Conservation (phyloP, 805 yeast species). For the Dipodascopsis uninucleata region DNA sequence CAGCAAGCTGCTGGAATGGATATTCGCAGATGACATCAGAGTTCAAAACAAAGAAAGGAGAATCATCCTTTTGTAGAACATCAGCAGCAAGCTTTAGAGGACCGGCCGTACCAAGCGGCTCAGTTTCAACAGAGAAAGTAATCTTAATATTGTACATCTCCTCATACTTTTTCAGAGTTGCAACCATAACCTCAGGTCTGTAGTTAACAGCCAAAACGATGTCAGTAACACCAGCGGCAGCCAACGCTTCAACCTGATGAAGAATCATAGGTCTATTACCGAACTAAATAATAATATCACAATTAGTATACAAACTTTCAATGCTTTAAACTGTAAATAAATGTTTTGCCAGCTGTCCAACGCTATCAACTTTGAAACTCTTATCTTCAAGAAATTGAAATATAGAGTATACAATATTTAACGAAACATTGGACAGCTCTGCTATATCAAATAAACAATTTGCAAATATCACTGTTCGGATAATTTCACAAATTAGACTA, state of each 20-base stretch:
- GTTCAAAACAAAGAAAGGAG: constrained; percentile 96
- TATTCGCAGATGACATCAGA: constrained; percentile 98
- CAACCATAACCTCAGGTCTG: constrained; percentile 99
- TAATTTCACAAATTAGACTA: not conserved
- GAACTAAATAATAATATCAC: constrained; percentile 49
- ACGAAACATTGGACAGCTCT: no score
- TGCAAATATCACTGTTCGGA: no score
- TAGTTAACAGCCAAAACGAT: constrained; percentile 98
- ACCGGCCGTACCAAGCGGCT: constrained; percentile 99
- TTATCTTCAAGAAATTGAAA: not conserved
- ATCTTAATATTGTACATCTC: constrained; percentile 88
- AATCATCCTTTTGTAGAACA: constrained; percentile 85
- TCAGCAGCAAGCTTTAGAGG: constrained; percentile 96
- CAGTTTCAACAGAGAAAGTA: constrained; percentile 97
- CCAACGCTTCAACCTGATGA: constrained; percentile 97
- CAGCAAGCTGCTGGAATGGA: constrained; percentile 89
- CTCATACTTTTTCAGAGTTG: constrained; percentile 90
- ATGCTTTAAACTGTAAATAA: not conserved
- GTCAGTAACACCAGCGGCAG: constrained; percentile 98
- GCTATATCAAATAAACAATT: not conserved
- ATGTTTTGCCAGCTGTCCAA: no score
- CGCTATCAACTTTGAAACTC: not conserved
- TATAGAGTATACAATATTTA: no score
- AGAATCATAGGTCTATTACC: constrained; percentile 99
- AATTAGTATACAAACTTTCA: not conserved